Evolutionary conservation across 768 basidiomycete species (phyloP).

Genomic region (Trichaptum fuscoviolaceum): DNA sequence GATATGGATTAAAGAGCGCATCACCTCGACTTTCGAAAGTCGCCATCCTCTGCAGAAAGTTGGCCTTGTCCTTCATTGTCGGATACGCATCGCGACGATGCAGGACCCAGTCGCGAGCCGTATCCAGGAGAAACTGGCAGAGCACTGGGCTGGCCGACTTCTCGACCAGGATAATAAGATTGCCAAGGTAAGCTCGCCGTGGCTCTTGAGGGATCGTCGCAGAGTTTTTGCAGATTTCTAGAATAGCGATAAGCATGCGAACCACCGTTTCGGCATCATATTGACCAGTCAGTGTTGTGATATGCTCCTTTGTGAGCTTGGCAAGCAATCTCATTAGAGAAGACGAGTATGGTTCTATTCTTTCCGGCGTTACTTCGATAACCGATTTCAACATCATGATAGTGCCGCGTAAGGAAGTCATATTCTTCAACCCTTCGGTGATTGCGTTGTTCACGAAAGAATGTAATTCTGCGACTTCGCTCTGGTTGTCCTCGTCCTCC

Average conservation of each 20-base stretch:
- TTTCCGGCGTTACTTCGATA: conserved; percentile 72
- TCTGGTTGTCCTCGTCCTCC: conserved; percentile 65
- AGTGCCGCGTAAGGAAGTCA: conserved; percentile 67
- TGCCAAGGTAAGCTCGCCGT: conserved; percentile 71
- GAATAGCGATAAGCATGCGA: conserved; percentile 65
- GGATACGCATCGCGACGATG: conserved; percentile 81
- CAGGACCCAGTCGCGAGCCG: conserved; percentile 87
- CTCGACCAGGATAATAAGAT: conserved; percentile 77
- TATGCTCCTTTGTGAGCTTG: conserved; percentile 85
- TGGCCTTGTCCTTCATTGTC: conserved; percentile 93
- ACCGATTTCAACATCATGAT: conserved; percentile 86
- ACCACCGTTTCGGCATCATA: conserved; percentile 54
- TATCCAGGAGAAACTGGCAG: conserved; percentile 80
- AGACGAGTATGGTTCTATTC: conserved; percentile 73
- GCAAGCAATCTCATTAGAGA: conserved; percentile 79
- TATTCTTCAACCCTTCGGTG: conserved; percentile 72
- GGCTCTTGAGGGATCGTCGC: conserved; percentile 85
- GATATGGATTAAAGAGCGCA: conserved; percentile 73
- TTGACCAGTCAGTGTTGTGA: conserved; percentile 36
- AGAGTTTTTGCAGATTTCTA: conserved; percentile 81
- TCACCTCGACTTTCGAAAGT: conserved; percentile 77
- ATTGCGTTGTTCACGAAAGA: conserved; percentile 69
- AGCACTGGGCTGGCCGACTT: conserved; percentile 79
- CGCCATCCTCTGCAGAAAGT: conserved; percentile 82
- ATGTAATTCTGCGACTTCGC: conserved; percentile 74